Conservation (phyloP, 352 stramenopile species). For the Phytophthora lateralis region DNA sequence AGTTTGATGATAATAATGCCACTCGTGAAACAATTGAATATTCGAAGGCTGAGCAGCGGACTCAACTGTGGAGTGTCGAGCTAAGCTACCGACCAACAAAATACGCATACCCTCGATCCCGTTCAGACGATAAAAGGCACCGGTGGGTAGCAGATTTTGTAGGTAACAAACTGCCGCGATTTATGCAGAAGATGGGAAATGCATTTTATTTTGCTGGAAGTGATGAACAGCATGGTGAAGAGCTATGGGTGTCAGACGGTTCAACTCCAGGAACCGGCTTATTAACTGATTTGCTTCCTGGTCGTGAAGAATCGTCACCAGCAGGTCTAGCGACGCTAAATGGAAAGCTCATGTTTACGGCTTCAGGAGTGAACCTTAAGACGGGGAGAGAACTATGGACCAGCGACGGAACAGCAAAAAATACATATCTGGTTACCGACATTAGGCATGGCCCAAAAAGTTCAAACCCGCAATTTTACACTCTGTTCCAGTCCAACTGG, state of each 20-base stretch:
- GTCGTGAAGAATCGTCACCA: neutral
- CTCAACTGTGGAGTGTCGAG: neutral
- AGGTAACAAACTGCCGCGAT: neutral
- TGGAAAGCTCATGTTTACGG: neutral
- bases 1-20: slow-evolving; percentile 9
- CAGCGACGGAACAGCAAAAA: neutral
- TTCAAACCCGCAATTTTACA: neutral
- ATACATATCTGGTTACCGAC: neutral
- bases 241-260: neutral
- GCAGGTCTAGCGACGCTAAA: neutral
- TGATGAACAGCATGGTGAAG: neutral
- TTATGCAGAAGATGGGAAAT: neutral
- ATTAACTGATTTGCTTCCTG: neutral
- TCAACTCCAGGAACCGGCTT: neutral
- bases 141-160: neutral
- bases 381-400: neutral
- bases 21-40: neutral
- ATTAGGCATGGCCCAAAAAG: neutral
- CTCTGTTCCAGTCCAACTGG: neutral
- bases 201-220: neutral
- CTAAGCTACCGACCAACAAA: neutral
- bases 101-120: neutral
- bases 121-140: neutral
- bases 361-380: neutral
- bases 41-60: slow-evolving; percentile 5